These are phyloP conservation scores for Boletellus emodensis DNA, from an alignment of 768 basidiomycete genomes.

Conservation along the genomic window DNA sequence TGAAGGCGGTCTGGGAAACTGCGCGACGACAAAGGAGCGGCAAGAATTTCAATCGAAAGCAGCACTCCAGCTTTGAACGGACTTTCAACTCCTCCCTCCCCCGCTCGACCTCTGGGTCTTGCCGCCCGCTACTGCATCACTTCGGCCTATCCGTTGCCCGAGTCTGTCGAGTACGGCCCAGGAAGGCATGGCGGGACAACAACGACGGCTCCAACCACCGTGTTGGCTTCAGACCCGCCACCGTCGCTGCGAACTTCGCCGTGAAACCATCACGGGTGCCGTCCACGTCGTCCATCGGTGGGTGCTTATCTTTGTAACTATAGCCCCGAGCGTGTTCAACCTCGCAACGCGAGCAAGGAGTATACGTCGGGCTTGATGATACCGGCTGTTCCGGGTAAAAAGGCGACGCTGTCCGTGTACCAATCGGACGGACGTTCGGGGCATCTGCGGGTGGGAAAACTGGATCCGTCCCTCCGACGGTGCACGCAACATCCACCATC, in stretches of 20 bases:
- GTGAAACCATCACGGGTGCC: conserved; percentile 22
- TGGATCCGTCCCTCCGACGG: too few relatives aligned
- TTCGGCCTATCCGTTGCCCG: conserved; percentile 18
- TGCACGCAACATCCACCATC: too few relatives aligned
- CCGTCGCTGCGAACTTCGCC: conserved; percentile 4
- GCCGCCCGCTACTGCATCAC: conserved; percentile 49
- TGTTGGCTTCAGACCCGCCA: conserved; percentile 51
- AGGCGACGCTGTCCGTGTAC: too few relatives aligned
- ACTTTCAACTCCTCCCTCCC: too few relatives aligned
- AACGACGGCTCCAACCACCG: conserved; percentile 76
- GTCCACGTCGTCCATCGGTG: neutral
- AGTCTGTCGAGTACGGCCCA: conserved; percentile 29
- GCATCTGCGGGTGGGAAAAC: conserved; percentile 16
- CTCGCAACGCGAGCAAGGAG: conserved; percentile 9
- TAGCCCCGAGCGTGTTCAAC: conserved; percentile 6
- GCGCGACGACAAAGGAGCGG: too few relatives aligned
- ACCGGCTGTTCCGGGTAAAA: neutral
- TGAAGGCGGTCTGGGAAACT: too few relatives aligned
- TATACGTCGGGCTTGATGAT: conserved; percentile 6
- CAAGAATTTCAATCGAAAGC: too few relatives aligned
- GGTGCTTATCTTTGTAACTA: conserved; percentile 1
- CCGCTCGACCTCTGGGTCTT: too few relatives aligned
- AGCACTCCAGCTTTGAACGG: too few relatives aligned
- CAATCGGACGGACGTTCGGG: neutral
- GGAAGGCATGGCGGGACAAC: conserved; percentile 94